A percentile compares a stretch with the other conserved stretches of the same genome.
phyloP scores from a whole-genome alignment of 2,329 filamentous ascomycete species.

The Aspergillus luchuensis region DNA sequence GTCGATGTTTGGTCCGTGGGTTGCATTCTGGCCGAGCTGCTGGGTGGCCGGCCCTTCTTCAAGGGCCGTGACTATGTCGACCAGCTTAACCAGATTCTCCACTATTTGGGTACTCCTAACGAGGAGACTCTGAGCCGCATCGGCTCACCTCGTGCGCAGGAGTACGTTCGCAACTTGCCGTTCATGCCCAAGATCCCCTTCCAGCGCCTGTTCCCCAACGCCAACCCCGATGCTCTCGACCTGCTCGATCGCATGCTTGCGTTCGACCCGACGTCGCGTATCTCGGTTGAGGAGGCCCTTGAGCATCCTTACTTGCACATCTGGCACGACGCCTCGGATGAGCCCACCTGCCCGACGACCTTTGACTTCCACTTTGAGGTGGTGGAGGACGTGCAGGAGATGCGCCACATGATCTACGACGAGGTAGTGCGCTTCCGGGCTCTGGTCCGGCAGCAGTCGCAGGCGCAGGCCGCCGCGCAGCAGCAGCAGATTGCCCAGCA shows the following conservation, averaged over 20 bases:
- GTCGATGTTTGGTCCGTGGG: constrained; percentile 99
- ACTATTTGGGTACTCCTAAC: constrained; percentile 95
- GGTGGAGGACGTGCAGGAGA: constrained; percentile 90
- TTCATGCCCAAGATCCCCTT: constrained; percentile 94
- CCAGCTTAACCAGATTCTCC: constrained; percentile 97
- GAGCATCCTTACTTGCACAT: constrained; percentile 96
- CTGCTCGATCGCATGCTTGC: constrained; percentile 96
- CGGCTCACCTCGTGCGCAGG: constrained; percentile 90
- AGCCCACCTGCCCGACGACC: constrained; percentile 87
- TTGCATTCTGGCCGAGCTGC: constrained; percentile 93
- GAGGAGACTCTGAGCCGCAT: constrained; percentile 93
- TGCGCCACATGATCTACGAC: constrained; percentile 97
- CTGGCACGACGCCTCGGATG: constrained; percentile 97
- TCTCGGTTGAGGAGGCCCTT: constrained; percentile 90
- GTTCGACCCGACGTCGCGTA: constrained; percentile 90
- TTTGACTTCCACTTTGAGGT: constrained; percentile 99
- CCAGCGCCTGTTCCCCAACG: constrained; percentile 83
- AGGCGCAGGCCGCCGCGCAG: constrained; percentile 43
- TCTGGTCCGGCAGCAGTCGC: constrained; percentile 55
- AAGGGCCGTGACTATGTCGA: constrained; percentile 99
- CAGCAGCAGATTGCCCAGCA: constrained; percentile 46
- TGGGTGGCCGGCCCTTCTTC: constrained; percentile 97
- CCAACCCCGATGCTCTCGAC: constrained; percentile 93
- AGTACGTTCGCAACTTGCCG: constrained; percentile 95
- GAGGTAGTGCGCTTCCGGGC: constrained; percentile 86